Percentiles rank a stretch among this genome's conserved stretches.
These are phyloP conservation scores for Cylindrotheca closterium DNA, from an alignment of 108 stramenopile genomes.

Conservation along the genomic window DNA sequence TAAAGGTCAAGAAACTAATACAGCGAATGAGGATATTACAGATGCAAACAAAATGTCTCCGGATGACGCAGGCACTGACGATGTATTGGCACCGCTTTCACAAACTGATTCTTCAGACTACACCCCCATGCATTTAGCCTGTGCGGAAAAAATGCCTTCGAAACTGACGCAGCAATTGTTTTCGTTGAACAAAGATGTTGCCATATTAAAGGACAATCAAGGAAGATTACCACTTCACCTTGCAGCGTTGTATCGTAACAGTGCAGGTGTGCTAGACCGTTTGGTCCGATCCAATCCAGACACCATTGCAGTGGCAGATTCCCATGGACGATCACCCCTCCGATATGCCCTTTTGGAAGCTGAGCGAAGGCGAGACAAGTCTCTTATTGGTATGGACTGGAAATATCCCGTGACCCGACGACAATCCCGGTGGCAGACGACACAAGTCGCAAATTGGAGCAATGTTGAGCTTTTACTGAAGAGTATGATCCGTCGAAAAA, in stretches of 20 bases:
- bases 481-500: constrained; percentile 10
- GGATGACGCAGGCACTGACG: not conserved
- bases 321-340: constrained; percentile 16
- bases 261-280: constrained; percentile 16
- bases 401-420: constrained; percentile 1
- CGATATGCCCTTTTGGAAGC: constrained; percentile 19
- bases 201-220: constrained; percentile 12
- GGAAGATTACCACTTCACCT: constrained; percentile 26
- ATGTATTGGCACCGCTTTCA: constrained; percentile 13
- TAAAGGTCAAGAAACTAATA: too few species aligned
- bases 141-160: constrained; percentile 17
- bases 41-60: not conserved
- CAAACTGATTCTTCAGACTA: constrained; percentile 12
- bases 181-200: constrained; percentile 17
- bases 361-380: constrained; percentile 11
- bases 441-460: constrained; percentile 7
- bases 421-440: constrained; percentile 6
- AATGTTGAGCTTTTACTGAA: constrained; percentile 20
- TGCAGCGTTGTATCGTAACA: constrained; percentile 9
- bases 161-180: constrained; percentile 12
- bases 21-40: not conserved
- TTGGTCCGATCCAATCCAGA: constrained; percentile 22
- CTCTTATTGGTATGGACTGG: constrained; percentile 4
- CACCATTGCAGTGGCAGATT: constrained; percentile 3
- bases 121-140: constrained; percentile 29